These are phyloP conservation scores for Marchantia paleacea DNA, from an alignment of 225 moss, liverwort and hornwort genomes.

Conservation along the genomic window DNA sequence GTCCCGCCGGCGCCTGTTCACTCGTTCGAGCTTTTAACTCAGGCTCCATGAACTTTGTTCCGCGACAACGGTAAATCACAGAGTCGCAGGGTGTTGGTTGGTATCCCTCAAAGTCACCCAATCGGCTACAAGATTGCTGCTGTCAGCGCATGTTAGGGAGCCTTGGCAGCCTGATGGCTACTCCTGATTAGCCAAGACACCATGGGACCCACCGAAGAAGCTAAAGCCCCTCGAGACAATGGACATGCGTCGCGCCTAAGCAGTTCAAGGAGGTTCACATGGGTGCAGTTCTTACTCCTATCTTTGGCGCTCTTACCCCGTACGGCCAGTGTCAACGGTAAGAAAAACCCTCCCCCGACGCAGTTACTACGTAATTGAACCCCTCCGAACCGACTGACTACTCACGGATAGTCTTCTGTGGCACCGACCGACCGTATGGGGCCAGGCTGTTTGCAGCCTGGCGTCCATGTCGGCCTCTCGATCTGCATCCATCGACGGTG, in stretches of 20 bases:
- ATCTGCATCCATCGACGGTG: not conserved
- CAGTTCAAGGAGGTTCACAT: not conserved
- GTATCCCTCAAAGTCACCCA: not conserved
- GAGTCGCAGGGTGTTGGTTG: not conserved
- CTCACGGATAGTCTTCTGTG: slow-evolving; percentile 6
- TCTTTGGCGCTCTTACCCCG: not conserved
- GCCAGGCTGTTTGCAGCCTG: slow-evolving; percentile 1
- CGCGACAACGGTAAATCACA: not conserved
- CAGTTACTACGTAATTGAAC: not conserved
- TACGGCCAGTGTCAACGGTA: not conserved
- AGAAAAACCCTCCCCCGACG: not conserved
- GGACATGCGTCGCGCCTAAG: not conserved
- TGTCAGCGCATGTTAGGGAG: not conserved
- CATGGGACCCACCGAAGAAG: not conserved
- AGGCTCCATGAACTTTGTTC: not conserved
- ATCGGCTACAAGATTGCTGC: not conserved
- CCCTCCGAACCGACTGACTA: not conserved
- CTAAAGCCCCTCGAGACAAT: not conserved
- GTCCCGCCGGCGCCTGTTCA: not conserved
- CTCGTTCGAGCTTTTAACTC: not conserved
- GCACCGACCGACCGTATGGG: slow-evolving; percentile 1
- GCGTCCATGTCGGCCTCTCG: not conserved
- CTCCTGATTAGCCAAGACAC: not conserved
- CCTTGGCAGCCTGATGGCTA: not conserved
- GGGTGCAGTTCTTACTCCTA: slow-evolving; percentile 7